Conservation (phyloP, 1,284 basidiomycete species). For the Apiotrichum gracile region DNA sequence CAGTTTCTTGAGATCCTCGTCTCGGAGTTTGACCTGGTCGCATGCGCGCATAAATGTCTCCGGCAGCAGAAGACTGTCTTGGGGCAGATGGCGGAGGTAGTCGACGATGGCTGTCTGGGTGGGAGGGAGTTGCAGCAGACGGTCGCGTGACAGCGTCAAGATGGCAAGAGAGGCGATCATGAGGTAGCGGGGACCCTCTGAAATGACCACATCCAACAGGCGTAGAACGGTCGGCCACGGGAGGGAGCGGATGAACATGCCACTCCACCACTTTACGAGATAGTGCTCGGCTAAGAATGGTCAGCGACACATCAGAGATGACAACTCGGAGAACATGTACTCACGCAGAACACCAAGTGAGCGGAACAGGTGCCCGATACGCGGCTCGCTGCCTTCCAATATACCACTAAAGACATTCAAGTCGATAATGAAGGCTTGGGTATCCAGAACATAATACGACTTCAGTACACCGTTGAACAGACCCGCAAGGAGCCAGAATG, state of each 20-base stretch:
- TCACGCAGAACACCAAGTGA: slow-evolving; percentile 49
- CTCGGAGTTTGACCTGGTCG: slow-evolving; percentile 37
- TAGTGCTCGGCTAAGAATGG: slow-evolving; percentile 32
- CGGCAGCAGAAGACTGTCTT: slow-evolving; percentile 40
- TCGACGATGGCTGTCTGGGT: slow-evolving; percentile 23
- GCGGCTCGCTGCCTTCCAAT: slow-evolving; percentile 62
- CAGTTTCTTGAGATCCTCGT: slow-evolving; percentile 40
- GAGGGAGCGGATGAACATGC: slow-evolving; percentile 68
- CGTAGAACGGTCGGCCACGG: slow-evolving; percentile 69
- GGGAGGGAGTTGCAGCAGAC: slow-evolving; percentile 30
- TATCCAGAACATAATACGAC: slow-evolving; percentile 66
- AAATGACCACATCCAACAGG: slow-evolving; percentile 81
- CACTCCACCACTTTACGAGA: slow-evolving; percentile 38
- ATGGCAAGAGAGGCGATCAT: slow-evolving; percentile 73
- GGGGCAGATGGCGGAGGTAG: slow-evolving; percentile 38
- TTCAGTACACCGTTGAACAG: slow-evolving; percentile 67
- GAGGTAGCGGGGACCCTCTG: slow-evolving; percentile 74
- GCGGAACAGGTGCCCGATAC: slow-evolving; percentile 58
- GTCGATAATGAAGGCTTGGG: slow-evolving; percentile 74
- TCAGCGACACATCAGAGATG: not conserved
- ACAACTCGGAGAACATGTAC: slow-evolving; percentile 13
- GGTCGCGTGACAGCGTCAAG: slow-evolving; percentile 46
- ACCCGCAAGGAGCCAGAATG: slow-evolving; percentile 71
- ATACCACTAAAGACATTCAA: slow-evolving; percentile 68
- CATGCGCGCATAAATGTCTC: slow-evolving; percentile 41